Evolutionary conservation across 495 filamentous ascomycete species (phyloP).

Genomic region (Xylaria venustula): DNA sequence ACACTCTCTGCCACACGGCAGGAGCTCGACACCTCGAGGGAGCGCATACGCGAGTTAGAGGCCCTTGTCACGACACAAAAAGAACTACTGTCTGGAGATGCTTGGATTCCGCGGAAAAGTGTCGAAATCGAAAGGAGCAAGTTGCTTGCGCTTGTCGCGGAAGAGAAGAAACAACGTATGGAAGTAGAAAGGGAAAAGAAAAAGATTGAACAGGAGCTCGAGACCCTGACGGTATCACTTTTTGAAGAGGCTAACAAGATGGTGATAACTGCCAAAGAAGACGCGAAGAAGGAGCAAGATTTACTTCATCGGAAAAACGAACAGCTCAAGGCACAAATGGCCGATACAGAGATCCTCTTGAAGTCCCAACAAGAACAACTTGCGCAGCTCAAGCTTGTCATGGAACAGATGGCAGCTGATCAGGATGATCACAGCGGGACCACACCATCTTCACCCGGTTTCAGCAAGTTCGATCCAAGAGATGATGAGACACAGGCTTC

Average conservation of each 20-base stretch:
- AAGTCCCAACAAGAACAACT: constrained; percentile 91
- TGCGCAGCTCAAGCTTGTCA: constrained; percentile 81
- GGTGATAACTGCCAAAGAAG: constrained; percentile 74
- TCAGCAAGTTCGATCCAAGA: constrained; percentile 46
- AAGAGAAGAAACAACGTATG: constrained; percentile 67
- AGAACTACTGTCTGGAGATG: constrained; percentile 65
- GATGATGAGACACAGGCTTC: constrained; percentile 33
- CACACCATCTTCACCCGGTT: constrained; percentile 61
- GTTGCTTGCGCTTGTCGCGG: constrained; percentile 44
- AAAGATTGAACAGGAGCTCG: constrained; percentile 75
- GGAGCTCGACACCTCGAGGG: constrained; percentile 74
- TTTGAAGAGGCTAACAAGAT: constrained; percentile 98
- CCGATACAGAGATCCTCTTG: constrained; percentile 82
- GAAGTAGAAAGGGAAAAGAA: constrained; percentile 68
- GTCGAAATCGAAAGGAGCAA: constrained; percentile 43
- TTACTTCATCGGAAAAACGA: constrained; percentile 73
- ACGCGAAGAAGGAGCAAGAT: constrained; percentile 68
- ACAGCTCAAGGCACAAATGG: constrained; percentile 72
- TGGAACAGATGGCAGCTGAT: constrained; percentile 81
- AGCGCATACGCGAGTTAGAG: constrained; percentile 68
- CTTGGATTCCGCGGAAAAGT: constrained; percentile 60
- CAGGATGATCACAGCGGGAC: constrained; percentile 71
- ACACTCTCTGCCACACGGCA: constrained; percentile 76
- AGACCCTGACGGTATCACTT: constrained; percentile 81
- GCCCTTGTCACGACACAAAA: constrained; percentile 43